Evolutionary conservation across 345 rosid species (phyloP), one percentile per base, ranked within the genome.

Genomic region (Rhodomyrtus tomentosa): DNA sequence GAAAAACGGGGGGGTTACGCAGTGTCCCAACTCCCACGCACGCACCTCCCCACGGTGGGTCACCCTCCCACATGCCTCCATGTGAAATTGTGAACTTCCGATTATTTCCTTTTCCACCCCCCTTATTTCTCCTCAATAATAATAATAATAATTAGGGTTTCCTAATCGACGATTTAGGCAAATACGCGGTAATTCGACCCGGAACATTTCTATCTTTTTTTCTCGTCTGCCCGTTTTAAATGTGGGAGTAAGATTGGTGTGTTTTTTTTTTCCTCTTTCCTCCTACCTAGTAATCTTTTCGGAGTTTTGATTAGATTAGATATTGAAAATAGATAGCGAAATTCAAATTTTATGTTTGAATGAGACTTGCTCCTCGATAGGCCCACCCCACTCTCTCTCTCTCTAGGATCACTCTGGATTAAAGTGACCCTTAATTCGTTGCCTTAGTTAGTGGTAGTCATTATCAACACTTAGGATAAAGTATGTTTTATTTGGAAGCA

Each of bases 11-110:
- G 84, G 82, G 0, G 83, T 5, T 29, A 29, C 92, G 91, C 89
- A 88, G 83, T 85, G 92, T 87, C 90, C 56, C 79, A 82, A 27
- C 82, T 72, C 53, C 80, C 53, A 32, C 88, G 83, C 84, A 81
- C 89, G 80, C 91, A 85, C 87, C 81, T 87, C 87, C 91, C 88
- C 62, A 81, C 87, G 80, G 84, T 81, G 91, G 91, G 83, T 90
- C 96, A 62, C 73, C 88, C 84, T n/a, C n/a, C 45, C 95, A 95
- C 98, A 91, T 93, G 96, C 92, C 87, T 88, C 94, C 96, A 93
- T 90, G 95, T 93, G 42, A 4, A 40, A n/a, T n/a, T n/a, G 42
- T 40, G 94, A 89, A 83, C 85, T 16, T 10, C n/a, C 62, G 32
- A 7, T 29, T 25, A 32, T n/a, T 73, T 51, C 15, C 29, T 53